Conservation (phyloP, 73 alveolate species). For the Tetrahymena elliotti region DNA sequence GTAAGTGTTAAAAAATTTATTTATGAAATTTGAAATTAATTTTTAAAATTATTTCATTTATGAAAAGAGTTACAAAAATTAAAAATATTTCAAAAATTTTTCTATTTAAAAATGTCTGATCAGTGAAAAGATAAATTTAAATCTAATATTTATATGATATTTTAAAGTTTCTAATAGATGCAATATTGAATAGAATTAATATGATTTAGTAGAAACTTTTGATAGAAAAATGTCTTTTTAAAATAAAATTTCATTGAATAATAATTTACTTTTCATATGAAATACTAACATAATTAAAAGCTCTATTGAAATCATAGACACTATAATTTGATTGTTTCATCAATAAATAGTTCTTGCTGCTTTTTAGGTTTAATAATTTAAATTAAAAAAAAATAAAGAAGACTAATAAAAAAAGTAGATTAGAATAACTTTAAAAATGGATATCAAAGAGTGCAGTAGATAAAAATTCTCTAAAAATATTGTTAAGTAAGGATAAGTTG, state of each 20-base stretch:
- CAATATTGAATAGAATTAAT: too few species aligned
- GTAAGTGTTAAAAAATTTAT: too few species aligned
- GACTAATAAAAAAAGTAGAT: neutral
- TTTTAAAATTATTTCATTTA: too few species aligned
- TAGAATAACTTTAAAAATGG: neutral
- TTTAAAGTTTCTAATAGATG: neutral
- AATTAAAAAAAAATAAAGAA: neutral
- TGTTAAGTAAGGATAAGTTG: neutral
- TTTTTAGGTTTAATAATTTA: neutral
- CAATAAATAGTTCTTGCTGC: neutral
- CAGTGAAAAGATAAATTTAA: too few species aligned
- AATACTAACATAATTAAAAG: too few species aligned
- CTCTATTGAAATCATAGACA: neutral
- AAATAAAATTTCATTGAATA: too few species aligned
- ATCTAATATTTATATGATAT: too few species aligned
- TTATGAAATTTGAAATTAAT: too few species aligned
- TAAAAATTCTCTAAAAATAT: neutral
- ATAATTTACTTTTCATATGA: too few species aligned
- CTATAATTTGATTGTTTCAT: neutral
- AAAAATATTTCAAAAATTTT: too few species aligned
- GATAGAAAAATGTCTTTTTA: neutral
- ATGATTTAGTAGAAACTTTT: neutral
- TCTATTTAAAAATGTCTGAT: too few species aligned
- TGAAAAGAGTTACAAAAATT: too few species aligned
- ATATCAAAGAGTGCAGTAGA: neutral